Conservation (phyloP, 2,329 filamentous ascomycete species). For the Talaromyces sp. region DNA sequence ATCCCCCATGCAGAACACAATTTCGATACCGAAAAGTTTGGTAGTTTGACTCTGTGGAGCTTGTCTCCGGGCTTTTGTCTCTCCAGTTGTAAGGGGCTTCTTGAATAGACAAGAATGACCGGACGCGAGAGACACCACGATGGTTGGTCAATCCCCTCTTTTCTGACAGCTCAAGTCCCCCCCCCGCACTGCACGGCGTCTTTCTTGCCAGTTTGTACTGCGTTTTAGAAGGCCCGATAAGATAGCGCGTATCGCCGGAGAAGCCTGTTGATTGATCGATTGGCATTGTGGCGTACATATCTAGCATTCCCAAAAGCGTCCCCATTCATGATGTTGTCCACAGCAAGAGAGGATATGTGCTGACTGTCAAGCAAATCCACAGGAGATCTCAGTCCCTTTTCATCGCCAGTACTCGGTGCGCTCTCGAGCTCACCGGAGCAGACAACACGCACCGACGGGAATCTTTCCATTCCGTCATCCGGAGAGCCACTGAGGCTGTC, state of each 20-base stretch:
- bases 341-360: neutral
- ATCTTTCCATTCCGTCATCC: slow-evolving; percentile 40
- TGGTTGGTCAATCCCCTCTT: slow-evolving; percentile 25
- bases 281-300: slow-evolving; percentile 6
- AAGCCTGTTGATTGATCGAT: neutral
- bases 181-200: neutral
- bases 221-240: slow-evolving; percentile 4
- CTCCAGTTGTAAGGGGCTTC: slow-evolving; percentile 6
- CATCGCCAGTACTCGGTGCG: slow-evolving; percentile 30
- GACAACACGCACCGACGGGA: slow-evolving; percentile 40
- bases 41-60: slow-evolving; percentile 16
- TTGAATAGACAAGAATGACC: slow-evolving; percentile 20
- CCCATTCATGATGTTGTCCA: neutral
- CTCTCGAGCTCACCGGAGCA: slow-evolving; percentile 31
- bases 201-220: neutral
- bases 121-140: slow-evolving; percentile 30
- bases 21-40: slow-evolving; percentile 10
- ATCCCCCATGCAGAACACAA: slow-evolving; percentile 10
- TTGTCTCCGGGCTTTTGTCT: slow-evolving; percentile 12
- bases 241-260: neutral
- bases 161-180: slow-evolving; percentile 1
- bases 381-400: slow-evolving; percentile 36
- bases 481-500: slow-evolving; percentile 65
- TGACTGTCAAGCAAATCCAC: slow-evolving; percentile 2
- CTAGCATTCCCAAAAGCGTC: slow-evolving; percentile 2